phyloP scores from a whole-genome alignment of 2,329 filamentous ascomycete species.

The Bipolaris oryzae region DNA sequence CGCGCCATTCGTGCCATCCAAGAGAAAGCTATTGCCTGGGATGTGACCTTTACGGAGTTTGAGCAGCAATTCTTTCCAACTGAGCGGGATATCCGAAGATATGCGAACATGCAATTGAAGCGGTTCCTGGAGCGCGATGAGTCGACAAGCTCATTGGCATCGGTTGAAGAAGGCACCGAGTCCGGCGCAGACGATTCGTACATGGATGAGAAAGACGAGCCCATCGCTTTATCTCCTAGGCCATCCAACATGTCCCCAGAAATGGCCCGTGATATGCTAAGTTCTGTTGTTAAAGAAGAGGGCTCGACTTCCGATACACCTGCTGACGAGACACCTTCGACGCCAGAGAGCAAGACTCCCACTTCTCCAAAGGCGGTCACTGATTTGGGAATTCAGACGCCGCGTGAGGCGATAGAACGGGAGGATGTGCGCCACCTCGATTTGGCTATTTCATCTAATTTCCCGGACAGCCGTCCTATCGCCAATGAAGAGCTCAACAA shows the following conservation, averaged over 20 bases:
- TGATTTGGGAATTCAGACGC: slow-evolving; percentile 35
- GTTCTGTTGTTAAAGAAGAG: slow-evolving; percentile 70
- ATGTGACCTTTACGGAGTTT: slow-evolving; percentile 85
- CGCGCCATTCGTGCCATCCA: slow-evolving; percentile 86
- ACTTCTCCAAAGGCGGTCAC: slow-evolving; percentile 16
- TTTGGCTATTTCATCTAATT: slow-evolving; percentile 59
- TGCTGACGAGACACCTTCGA: slow-evolving; percentile 8
- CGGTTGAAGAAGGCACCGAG: slow-evolving; percentile 70
- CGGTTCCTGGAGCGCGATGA: slow-evolving; percentile 90
- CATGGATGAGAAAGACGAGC: slow-evolving; percentile 40
- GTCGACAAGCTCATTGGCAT: slow-evolving; percentile 74
- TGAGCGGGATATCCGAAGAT: slow-evolving; percentile 91
- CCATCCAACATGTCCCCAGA: slow-evolving; percentile 60
- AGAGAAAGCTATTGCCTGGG: slow-evolving; percentile 93
- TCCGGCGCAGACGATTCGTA: slow-evolving; percentile 39
- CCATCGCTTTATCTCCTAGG: slow-evolving; percentile 39
- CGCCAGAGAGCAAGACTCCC: slow-evolving; percentile 15
- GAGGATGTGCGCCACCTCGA: slow-evolving; percentile 67
- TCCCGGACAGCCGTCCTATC: slow-evolving; percentile 24
- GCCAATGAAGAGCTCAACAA: slow-evolving; percentile 34
- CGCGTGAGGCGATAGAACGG: slow-evolving; percentile 50
- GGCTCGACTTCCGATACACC: slow-evolving; percentile 40
- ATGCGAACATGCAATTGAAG: slow-evolving; percentile 90
- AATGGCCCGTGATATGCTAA: slow-evolving; percentile 67
- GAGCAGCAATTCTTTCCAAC: slow-evolving; percentile 91